phyloP scores from a whole-genome alignment of 192 early-diverging fungal genomes.

The Backusella luteola region DNA sequence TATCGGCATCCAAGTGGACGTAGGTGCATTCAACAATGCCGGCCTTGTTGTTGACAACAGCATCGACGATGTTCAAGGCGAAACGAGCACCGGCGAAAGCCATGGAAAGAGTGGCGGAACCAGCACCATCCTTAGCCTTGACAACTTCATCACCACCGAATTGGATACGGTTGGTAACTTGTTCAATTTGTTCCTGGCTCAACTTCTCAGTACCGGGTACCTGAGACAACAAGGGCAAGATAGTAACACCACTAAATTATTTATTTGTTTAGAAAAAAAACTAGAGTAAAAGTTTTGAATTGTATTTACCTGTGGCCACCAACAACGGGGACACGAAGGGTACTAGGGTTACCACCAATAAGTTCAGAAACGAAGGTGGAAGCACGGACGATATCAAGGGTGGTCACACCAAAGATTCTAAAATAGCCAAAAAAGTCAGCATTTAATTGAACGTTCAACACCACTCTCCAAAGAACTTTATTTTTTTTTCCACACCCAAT shows the following conservation, averaged over 20 bases:
- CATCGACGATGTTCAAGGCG: slow-evolving; percentile 85
- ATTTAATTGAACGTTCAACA: not conserved
- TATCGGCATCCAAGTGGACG: slow-evolving; percentile 64
- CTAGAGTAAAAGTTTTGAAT: no score
- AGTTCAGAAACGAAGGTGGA: slow-evolving; percentile 91
- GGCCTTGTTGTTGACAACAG: slow-evolving; percentile 69
- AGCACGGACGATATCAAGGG: slow-evolving; percentile 95
- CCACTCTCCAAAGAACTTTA: not conserved
- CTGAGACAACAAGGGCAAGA: slow-evolving; percentile 93
- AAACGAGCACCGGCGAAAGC: slow-evolving; percentile 92
- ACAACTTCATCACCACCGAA: slow-evolving; percentile 99
- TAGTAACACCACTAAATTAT: slow-evolving; percentile 80
- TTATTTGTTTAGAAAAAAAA: no score
- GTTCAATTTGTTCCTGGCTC: slow-evolving; percentile 83
- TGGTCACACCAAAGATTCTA: slow-evolving; percentile 96
- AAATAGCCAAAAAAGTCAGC: not conserved
- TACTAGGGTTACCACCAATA: slow-evolving; percentile 62
- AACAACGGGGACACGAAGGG: slow-evolving; percentile 81
- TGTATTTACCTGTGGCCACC: slow-evolving; percentile 70
- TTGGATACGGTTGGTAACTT: slow-evolving; percentile 95
- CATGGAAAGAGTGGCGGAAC: slow-evolving; percentile 90
- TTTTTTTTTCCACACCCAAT: slow-evolving; percentile 8
- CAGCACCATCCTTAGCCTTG: slow-evolving; percentile 98
- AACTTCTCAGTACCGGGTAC: slow-evolving; percentile 52
- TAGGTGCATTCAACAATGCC: slow-evolving; percentile 90